Evolutionary conservation across 2,329 filamentous ascomycete genomes (phyloP).

Genomic region (Sphaerostilbella broomeana): DNA sequence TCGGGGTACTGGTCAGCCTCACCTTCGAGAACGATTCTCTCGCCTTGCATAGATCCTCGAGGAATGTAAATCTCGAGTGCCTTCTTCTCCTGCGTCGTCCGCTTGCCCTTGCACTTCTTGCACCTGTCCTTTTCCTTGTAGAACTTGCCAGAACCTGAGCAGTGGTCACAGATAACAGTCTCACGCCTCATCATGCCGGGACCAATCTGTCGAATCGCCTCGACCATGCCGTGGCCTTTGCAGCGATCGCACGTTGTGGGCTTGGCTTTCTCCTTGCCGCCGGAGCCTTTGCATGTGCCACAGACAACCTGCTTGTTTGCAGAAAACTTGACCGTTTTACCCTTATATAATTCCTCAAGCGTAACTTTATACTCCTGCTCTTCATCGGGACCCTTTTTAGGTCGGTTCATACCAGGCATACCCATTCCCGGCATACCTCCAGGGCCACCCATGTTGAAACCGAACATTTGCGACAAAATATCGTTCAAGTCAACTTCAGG

Average conservation of each 20-base stretch:
- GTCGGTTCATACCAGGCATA: conserved; percentile 44
- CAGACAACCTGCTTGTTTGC: conserved; percentile 93
- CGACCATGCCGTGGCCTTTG: conserved; percentile 69
- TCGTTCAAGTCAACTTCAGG: conserved; percentile 83
- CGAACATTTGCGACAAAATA: conserved; percentile 88
- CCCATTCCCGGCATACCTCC: conserved; percentile 39
- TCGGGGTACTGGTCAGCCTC: conserved; percentile 91
- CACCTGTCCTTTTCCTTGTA: conserved; percentile 96
- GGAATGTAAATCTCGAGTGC: conserved; percentile 95
- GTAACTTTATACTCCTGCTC: conserved; percentile 87
- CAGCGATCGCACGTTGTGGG: conserved; percentile 76
- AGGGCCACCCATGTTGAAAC: conserved; percentile 59
- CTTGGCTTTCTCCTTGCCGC: conserved; percentile 89
- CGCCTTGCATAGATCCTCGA: conserved; percentile 76
- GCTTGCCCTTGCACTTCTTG: conserved; percentile 96
- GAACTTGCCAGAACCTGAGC: conserved; percentile 75
- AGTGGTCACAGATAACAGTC: conserved; percentile 72
- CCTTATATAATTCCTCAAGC: conserved; percentile 94
- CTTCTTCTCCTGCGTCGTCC: conserved; percentile 82
- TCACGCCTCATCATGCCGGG: conserved; percentile 81
- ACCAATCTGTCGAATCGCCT: conserved; percentile 75
- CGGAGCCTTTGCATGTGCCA: conserved; percentile 76
- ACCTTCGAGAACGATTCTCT: conserved; percentile 82
- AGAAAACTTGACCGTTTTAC: conserved; percentile 94
- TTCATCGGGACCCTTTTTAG: conserved; percentile 71